Conservation (phyloP, 495 filamentous ascomycete species). For the Penicillium silybi region DNA sequence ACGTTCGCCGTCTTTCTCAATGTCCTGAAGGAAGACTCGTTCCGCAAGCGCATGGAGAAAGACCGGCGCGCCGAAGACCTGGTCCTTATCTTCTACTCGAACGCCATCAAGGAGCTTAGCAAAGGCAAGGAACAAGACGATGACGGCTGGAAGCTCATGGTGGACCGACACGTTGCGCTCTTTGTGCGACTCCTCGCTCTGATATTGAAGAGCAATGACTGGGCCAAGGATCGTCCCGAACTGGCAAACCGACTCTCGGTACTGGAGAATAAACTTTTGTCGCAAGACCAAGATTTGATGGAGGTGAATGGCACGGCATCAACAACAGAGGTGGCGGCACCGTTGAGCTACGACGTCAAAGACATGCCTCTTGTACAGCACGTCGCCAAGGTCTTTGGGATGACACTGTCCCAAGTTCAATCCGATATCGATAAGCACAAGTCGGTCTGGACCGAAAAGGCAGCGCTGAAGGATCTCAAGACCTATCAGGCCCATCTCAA, state of each 20-base stretch:
- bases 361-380: conserved; percentile 93
- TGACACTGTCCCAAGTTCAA: conserved; percentile 72
- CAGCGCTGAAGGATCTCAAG: conserved; percentile 87
- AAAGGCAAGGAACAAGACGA: conserved; percentile 80
- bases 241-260: conserved; percentile 71
- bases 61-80: conserved; percentile 90
- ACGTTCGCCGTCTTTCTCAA: conserved; percentile 80
- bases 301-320: conserved; percentile 52
- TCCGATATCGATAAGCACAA: conserved; percentile 79
- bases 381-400: conserved; percentile 79
- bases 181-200: conserved; percentile 84
- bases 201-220: conserved; percentile 74
- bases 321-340: conserved; percentile 71
- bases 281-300: conserved; percentile 87
- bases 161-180: conserved; percentile 90
- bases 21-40: conserved; percentile 66
- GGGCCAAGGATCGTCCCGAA: conserved; percentile 77
- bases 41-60: conserved; percentile 79
- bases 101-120: conserved; percentile 80
- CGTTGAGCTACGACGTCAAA: conserved; percentile 85
- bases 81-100: conserved; percentile 83
- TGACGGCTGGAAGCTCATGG: conserved; percentile 86
- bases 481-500: conserved; percentile 85
- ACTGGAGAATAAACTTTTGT: conserved; percentile 87
- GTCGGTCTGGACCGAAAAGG: conserved; percentile 81